phyloP scores from a whole-genome alignment of 345 rosid species.

The Pelargonium nanum region DNA sequence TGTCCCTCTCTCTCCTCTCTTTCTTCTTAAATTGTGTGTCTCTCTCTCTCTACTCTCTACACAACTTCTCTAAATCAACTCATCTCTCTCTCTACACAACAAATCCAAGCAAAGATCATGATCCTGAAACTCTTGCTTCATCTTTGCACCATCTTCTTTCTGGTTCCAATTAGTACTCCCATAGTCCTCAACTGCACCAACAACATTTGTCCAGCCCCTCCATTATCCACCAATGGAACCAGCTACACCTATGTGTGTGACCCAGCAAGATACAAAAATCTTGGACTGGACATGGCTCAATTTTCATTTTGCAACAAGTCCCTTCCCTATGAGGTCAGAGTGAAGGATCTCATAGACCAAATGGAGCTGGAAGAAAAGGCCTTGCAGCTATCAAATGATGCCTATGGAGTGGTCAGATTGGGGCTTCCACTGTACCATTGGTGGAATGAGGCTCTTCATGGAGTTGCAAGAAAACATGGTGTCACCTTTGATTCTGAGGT shows the following conservation, averaged over 20 bases:
- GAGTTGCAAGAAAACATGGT: background rate
- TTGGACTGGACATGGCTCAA: slow-evolving; percentile 5
- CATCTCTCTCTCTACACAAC: too few species aligned
- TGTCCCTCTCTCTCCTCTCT: too few species aligned
- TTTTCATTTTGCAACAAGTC: slow-evolving; percentile 18
- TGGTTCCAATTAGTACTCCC: background rate
- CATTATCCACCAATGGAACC: background rate
- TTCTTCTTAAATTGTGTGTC: too few species aligned
- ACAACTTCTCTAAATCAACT: background rate
- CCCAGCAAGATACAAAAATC: background rate
- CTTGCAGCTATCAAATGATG: background rate
- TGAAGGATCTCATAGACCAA: slow-evolving; percentile 18
- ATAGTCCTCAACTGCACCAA: background rate
- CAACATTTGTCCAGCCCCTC: background rate
- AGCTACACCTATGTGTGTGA: background rate
- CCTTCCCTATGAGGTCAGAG: slow-evolving; percentile 20
- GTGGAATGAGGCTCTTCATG: background rate
- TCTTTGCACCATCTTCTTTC: background rate
- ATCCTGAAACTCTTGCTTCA: background rate
- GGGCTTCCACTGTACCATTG: background rate
- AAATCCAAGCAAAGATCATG: too few species aligned
- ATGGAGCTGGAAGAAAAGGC: slow-evolving; percentile 23
- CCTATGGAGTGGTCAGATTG: background rate
- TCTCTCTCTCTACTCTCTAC: too few species aligned
- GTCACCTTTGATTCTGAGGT: background rate